Evolutionary conservation across 2,329 filamentous ascomycete species (phyloP), one percentile per base, ranked within the genome.

Genomic region (Chaetomium olivaceum): DNA sequence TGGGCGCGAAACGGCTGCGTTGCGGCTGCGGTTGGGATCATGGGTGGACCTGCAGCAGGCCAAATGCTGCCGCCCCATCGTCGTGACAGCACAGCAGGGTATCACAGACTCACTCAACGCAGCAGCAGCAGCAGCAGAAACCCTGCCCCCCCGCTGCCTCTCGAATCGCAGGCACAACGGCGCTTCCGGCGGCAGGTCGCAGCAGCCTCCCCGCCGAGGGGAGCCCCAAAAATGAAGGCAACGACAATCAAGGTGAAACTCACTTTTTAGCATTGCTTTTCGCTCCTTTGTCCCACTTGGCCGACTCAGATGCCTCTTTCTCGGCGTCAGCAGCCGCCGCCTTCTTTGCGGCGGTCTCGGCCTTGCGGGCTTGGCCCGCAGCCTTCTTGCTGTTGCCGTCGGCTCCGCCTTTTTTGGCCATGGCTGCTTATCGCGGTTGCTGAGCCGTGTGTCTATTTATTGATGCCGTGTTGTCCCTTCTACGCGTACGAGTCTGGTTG

Each of bases 231-330:
- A 58, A 43, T 4, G 39, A 31, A 48, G 25, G 50, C 29, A 16
- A 25, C 14, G 21, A 27, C n/a, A 55, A 9, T 21, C 36, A 50
- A 39, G 65, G 43, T 58, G 54, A 21, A 25, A 82, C 87, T 78
- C 80, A 97, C 93, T 96, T 96, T 82, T 97, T 99, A 51, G 89
- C 82, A 73, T 81, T 91, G 71, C 85, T 90, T 82, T 98, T 99
- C 62, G 92, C 78, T 50, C 95, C 95, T 79, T 95, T 92, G 12
- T 83, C 74, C 95, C 95, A 99, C 72, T 96, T 83, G 62, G 85
- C 83, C 4, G 89, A 85, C 74, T 97, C 94, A 31, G 78, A 87
- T 2, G 82, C 85, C 4, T 87, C 87, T 62, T 82, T 85, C 78
- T 89, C 89, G 46, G 85, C 80, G 48, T 92, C 85, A 66, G 89